Evolutionary conservation across 257 asterid genomes (phyloP).

Genomic region (Salvia miltiorrhiza): DNA sequence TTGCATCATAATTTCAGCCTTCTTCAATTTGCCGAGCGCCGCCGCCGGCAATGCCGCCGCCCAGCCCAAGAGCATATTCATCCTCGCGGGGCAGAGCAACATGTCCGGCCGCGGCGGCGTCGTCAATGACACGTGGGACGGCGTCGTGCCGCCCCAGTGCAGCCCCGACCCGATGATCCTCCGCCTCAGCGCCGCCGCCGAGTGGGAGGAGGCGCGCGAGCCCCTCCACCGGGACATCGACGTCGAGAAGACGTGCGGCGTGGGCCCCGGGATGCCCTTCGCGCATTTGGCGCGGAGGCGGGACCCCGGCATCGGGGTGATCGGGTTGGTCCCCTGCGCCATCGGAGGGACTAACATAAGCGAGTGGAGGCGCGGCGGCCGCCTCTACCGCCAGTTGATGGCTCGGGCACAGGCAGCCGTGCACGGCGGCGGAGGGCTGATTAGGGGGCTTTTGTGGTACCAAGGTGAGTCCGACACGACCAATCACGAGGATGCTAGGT

Average conservation of each 20-base stretch:
- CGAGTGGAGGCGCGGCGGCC: conserved; percentile 56
- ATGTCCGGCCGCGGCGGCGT: conserved; percentile 92
- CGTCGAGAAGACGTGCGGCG: conserved; percentile 47
- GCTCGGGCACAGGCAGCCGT: conserved; percentile 43
- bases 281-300: conserved; percentile 32
- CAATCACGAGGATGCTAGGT: conserved; percentile 29
- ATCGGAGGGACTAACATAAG: conserved; percentile 59
- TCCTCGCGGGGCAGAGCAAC: conserved; percentile 90
- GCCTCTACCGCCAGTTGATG: conserved; percentile 40
- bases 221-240: conserved; percentile 84
- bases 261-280: conserved; percentile 89
- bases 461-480: conserved; percentile 69
- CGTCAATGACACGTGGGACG: conserved; percentile 48
- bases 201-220: conserved; percentile 68
- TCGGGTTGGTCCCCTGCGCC: conserved; percentile 81
- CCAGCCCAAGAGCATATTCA: conserved; percentile 42
- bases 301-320: conserved; percentile 43
- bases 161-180: conserved; percentile 30
- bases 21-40: conserved; percentile 26
- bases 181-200: conserved; percentile 36
- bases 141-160: conserved; percentile 50
- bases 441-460: conserved; percentile 61
- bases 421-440: conserved; percentile 38
- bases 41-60: conserved; percentile 5
- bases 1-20: conserved; percentile 35